phyloP scores from a whole-genome alignment of 306 rosid species.

The Glycine soja region DNA sequence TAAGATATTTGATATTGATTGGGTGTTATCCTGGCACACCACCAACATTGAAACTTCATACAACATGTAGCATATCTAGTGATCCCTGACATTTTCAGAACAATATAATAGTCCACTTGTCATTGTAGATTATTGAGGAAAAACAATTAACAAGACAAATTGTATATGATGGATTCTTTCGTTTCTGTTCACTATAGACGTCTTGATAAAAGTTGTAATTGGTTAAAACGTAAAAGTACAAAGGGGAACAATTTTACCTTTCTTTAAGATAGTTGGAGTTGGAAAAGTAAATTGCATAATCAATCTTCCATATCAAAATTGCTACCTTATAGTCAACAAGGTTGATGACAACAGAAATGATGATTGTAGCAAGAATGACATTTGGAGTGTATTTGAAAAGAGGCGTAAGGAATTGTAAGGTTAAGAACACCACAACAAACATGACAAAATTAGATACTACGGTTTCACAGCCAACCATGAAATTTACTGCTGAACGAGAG shows the following conservation, averaged over 20 bases:
- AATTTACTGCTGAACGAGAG: slow-evolving; percentile 95
- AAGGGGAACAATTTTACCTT: slow-evolving; percentile 60
- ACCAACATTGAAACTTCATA: slow-evolving; percentile 18
- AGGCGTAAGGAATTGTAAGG: slow-evolving; percentile 83
- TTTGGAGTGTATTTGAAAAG: slow-evolving; percentile 95
- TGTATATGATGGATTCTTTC: background rate
- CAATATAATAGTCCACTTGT: background rate
- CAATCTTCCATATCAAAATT: slow-evolving; percentile 88
- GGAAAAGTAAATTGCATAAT: slow-evolving; percentile 95
- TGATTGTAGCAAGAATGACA: slow-evolving; percentile 84
- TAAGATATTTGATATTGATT: slow-evolving; percentile 4
- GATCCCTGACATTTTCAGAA: slow-evolving; percentile 25
- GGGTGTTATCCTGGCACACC: background rate
- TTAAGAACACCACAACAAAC: slow-evolving; percentile 82
- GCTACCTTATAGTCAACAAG: slow-evolving; percentile 87
- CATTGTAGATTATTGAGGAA: background rate
- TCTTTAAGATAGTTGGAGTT: slow-evolving; percentile 93
- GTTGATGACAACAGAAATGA: slow-evolving; percentile 86
- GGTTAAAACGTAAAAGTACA: background rate
- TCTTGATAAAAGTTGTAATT: background rate
- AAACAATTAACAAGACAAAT: background rate
- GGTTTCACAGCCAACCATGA: slow-evolving; percentile 86
- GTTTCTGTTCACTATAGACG: slow-evolving; percentile 2
- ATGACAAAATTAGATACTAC: slow-evolving; percentile 89
- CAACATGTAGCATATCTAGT: slow-evolving; percentile 22